Evolutionary conservation across 345 rosid genomes (phyloP), one percentile per base, ranked within the genome.

Genomic region (Pistacia integerrima): DNA sequence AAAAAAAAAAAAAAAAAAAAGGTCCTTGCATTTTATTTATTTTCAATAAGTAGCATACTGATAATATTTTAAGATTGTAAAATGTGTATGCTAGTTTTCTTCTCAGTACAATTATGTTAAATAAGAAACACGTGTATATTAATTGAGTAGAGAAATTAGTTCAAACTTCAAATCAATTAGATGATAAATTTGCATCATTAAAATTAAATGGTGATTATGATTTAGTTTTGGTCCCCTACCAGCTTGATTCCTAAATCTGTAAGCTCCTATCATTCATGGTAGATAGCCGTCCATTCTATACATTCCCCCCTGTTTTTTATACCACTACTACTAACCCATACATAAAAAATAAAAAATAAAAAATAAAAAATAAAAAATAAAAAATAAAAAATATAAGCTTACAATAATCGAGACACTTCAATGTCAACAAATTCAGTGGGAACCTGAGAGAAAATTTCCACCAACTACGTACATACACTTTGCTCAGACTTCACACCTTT

Each of bases 401-500:
- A 25, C 74, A 72, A 82, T 69, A 77, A 75, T 77, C 76, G 82
- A 77, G 83, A 56, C 73, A 72, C 57, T 60, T 70, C 71, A 76
- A 55, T 6, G 62, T 54, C 82, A 70, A 73, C 69, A 78, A 56
- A 48, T 72, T 61, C 49, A 52, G 61, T 76, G 73, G 70, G 70
- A 82, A 73, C 73, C 68, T 52, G 55, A 78, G 33, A 75, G 48
- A 59, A 63, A 64, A 54, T 16, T 38, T 48, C 71, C 80, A 82
- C 81, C 80, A 60, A 77, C 78, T 61, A 75, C 63, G 52, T 64
- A 56, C 67, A 52, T 54, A 44, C 73, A 61, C 46, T 44, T 22
- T 11, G 67, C 51, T 61, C 64, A 44, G 65, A 25, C 74, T 71
- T 11, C 28, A 20, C 56, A 55, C 74, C 36, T 59, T 22, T 0